phyloP scores from a whole-genome alignment of 1,284 basidiomycete genomes.

The Cryptococcus amylolentus region DNA sequence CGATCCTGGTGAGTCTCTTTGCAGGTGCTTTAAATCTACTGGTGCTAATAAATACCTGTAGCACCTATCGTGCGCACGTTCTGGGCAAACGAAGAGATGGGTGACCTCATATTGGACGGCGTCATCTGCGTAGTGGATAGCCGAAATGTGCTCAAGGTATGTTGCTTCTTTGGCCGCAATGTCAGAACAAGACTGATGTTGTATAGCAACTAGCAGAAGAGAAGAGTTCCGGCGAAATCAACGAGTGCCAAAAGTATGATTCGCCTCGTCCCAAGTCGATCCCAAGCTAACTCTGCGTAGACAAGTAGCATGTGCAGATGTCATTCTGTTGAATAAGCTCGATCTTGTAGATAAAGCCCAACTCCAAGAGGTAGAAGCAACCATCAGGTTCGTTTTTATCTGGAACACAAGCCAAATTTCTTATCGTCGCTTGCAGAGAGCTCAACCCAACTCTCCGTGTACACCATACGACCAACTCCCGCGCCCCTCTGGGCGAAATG shows the following conservation, averaged over 20 bases:
- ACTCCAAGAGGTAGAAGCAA: conserved; percentile 54
- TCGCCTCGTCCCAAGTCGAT: conserved; percentile 2
- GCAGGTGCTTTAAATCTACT: neutral
- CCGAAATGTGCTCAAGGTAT: conserved; percentile 72
- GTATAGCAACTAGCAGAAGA: conserved; percentile 78
- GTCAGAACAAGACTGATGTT: conserved; percentile 1
- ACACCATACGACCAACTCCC: conserved; percentile 63
- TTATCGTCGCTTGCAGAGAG: conserved; percentile 37
- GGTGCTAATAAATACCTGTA: neutral
- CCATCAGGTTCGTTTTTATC: conserved; percentile 51
- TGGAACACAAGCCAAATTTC: neutral
- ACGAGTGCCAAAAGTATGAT: conserved; percentile 68
- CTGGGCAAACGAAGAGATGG: conserved; percentile 88
- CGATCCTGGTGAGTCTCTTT: conserved; percentile 66
- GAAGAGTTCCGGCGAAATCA: conserved; percentile 61
- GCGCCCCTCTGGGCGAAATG: conserved; percentile 66
- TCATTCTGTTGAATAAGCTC: conserved; percentile 82
- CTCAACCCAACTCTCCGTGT: conserved; percentile 76
- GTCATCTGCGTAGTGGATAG: conserved; percentile 89
- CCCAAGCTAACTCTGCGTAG: conserved; percentile 50
- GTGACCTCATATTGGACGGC: conserved; percentile 73
- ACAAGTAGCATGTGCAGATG: conserved; percentile 84
- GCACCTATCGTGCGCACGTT: conserved; percentile 77
- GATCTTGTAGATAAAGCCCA: conserved; percentile 61
- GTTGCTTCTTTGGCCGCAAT: conserved; percentile 6